Evolutionary conservation across 1,284 basidiomycete species (phyloP).

Genomic region (Puccinia hordei): DNA sequence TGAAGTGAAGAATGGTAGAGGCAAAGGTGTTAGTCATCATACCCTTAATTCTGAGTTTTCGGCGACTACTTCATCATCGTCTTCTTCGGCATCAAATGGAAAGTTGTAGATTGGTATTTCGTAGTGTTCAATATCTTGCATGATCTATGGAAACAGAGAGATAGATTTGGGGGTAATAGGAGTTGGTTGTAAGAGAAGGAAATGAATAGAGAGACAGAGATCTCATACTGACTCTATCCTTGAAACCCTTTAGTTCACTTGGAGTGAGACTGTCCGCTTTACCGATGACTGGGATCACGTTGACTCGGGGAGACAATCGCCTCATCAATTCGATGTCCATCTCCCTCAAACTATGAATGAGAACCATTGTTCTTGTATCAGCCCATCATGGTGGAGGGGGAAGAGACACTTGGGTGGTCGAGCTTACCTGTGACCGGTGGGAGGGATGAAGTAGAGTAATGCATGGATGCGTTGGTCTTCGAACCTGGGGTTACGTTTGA

Average conservation of each 20-base stretch:
- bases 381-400: no score
- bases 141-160: conserved; percentile 67
- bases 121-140: conserved; percentile 99
- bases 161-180: neutral
- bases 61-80: conserved; percentile 97
- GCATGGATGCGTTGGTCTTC: conserved; percentile 93
- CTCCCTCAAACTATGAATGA: conserved; percentile 69
- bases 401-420: neutral
- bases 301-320: conserved; percentile 90
- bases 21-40: neutral
- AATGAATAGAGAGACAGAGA: neutral
- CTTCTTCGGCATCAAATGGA: conserved; percentile 52
- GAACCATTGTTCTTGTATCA: no score
- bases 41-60: conserved; percentile 70
- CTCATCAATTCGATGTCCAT: conserved; percentile 99
- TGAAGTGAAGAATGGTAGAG: neutral
- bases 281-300: conserved; percentile 98
- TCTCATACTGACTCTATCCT: conserved; percentile 74
- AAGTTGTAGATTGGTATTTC: conserved; percentile 94
- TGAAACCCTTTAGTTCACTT: conserved; percentile 87
- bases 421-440: conserved; percentile 71
- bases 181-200: neutral
- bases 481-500: conserved; percentile 99
- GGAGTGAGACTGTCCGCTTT: conserved; percentile 95
- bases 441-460: conserved; percentile 96